A percentile compares a stretch with the other conserved stretches of the same genome.
Evolutionary conservation across 352 stramenopile genomes (phyloP).

Genomic region (Phytophthora rubi): DNA sequence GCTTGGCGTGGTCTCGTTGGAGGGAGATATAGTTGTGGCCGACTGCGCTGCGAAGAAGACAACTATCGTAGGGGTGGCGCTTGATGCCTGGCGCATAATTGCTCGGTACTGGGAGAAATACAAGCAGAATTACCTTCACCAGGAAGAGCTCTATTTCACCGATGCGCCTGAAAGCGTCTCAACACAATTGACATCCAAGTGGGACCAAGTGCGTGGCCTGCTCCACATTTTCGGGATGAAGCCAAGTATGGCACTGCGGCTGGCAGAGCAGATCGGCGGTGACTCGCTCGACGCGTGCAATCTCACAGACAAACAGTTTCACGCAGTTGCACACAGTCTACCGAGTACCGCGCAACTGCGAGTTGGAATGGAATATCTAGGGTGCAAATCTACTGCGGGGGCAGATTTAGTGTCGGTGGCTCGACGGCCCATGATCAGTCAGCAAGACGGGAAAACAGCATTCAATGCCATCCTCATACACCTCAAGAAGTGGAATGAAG

Average conservation of each 20-base stretch:
- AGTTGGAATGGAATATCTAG: slow-evolving; percentile 50
- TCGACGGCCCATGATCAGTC: slow-evolving; percentile 53
- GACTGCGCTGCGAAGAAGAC: slow-evolving; percentile 48
- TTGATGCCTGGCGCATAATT: slow-evolving; percentile 68
- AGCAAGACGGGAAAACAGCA: slow-evolving; percentile 69
- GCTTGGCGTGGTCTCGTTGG: slow-evolving; percentile 16
- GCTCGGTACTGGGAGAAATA: slow-evolving; percentile 65
- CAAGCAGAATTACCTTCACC: slow-evolving; percentile 69
- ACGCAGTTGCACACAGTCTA: slow-evolving; percentile 25
- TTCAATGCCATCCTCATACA: slow-evolving; percentile 71
- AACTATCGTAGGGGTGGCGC: slow-evolving; percentile 48
- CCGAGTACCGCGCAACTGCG: slow-evolving; percentile 34
- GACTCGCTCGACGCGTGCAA: slow-evolving; percentile 8
- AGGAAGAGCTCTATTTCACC: slow-evolving; percentile 65
- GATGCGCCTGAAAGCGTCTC: slow-evolving; percentile 22
- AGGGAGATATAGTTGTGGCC: slow-evolving; percentile 45
- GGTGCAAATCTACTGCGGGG: neutral
- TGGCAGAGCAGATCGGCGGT: slow-evolving; percentile 32
- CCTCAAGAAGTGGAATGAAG: slow-evolving; percentile 56
- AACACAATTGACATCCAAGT: slow-evolving; percentile 34
- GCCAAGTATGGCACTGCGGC: slow-evolving; percentile 36
- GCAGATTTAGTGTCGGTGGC: slow-evolving; percentile 1
- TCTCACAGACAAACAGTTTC: slow-evolving; percentile 38
- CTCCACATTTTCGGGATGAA: slow-evolving; percentile 69
- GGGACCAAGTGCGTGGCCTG: slow-evolving; percentile 39